Percentiles rank a stretch among this genome's conserved stretches.
Conservation (phyloP, 164 flowering plant genomes). For the Piper betle region DNA sequence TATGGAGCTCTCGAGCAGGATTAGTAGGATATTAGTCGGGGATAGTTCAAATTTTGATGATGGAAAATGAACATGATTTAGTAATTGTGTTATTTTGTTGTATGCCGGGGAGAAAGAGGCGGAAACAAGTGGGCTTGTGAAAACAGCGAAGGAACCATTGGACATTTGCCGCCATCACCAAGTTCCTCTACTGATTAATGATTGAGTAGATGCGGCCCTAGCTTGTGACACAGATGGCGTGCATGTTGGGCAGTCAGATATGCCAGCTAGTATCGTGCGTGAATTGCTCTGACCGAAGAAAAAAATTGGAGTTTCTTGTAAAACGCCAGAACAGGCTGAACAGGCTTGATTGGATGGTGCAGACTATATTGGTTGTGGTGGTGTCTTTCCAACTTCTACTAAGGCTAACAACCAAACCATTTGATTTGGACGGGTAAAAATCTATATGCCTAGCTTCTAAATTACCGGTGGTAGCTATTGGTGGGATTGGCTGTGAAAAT, state of each 20-base stretch:
- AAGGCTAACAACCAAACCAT: slow-evolving; percentile 69
- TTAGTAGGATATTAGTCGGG: no score
- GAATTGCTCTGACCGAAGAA: slow-evolving; percentile 76
- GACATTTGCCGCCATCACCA: slow-evolving; percentile 46
- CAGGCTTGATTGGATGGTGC: slow-evolving; percentile 83
- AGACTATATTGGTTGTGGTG: slow-evolving; percentile 91
- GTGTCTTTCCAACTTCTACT: slow-evolving; percentile 71
- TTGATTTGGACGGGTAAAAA: slow-evolving; percentile 64
- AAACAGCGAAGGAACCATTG: slow-evolving; percentile 53
- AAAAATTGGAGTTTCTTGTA: slow-evolving; percentile 88
- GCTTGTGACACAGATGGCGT: slow-evolving; percentile 95
- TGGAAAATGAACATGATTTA: no score
- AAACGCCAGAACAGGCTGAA: slow-evolving; percentile 73
- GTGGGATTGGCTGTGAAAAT: slow-evolving; percentile 66
- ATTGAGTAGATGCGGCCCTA: slow-evolving; percentile 76
- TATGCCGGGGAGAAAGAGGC: slow-evolving; percentile 66
- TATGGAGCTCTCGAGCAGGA: no score
- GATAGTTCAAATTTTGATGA: no score
- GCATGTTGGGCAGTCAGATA: slow-evolving; percentile 95
- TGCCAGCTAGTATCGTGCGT: slow-evolving; percentile 55
- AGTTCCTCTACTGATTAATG: slow-evolving; percentile 74
- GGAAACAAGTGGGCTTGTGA: slow-evolving; percentile 58
- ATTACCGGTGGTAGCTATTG: slow-evolving; percentile 91
- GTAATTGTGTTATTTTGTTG: not conserved
- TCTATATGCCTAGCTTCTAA: slow-evolving; percentile 55